phyloP scores from a whole-genome alignment of 2,329 filamentous ascomycete genomes.

The Botrytis tulipae region DNA sequence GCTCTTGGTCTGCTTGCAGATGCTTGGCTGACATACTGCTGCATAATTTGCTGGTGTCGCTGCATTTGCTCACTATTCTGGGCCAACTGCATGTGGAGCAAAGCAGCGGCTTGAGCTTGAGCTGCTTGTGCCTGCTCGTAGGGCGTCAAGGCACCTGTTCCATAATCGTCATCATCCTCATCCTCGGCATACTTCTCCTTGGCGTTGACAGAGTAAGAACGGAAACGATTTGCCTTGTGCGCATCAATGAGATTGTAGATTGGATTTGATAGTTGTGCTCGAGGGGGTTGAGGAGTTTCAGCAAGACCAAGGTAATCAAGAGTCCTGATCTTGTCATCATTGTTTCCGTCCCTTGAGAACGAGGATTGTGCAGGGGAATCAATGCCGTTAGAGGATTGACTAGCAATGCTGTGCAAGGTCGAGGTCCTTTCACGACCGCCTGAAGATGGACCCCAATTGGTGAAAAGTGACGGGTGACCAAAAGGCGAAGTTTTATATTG shows the following conservation, averaged over 20 bases:
- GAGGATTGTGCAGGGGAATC: constrained; percentile 84
- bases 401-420: constrained; percentile 78
- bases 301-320: constrained; percentile 94
- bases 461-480: constrained; percentile 77
- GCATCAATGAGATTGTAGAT: constrained; percentile 62
- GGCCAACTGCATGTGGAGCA: constrained; percentile 62
- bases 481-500: constrained; percentile 71
- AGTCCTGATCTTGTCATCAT: constrained; percentile 87
- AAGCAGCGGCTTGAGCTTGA: constrained; percentile 47
- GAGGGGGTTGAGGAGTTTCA: constrained; percentile 81
- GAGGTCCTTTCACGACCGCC: constrained; percentile 78
- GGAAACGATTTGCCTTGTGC: constrained; percentile 76
- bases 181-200: constrained; percentile 95
- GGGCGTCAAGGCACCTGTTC: constrained; percentile 45
- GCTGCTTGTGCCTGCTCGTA: constrained; percentile 46
- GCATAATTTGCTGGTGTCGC: constrained; percentile 89
- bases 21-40: constrained; percentile 85
- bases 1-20: constrained; percentile 81
- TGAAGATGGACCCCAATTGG: constrained; percentile 68
- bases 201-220: constrained; percentile 97
- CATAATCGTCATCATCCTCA: constrained; percentile 73
- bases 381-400: constrained; percentile 85
- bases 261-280: constrained; percentile 70
- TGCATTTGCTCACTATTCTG: constrained; percentile 50
- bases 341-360: constrained; percentile 79